Evolutionary conservation across 345 rosid species (phyloP).

Genomic region (Populus pruinosa): DNA sequence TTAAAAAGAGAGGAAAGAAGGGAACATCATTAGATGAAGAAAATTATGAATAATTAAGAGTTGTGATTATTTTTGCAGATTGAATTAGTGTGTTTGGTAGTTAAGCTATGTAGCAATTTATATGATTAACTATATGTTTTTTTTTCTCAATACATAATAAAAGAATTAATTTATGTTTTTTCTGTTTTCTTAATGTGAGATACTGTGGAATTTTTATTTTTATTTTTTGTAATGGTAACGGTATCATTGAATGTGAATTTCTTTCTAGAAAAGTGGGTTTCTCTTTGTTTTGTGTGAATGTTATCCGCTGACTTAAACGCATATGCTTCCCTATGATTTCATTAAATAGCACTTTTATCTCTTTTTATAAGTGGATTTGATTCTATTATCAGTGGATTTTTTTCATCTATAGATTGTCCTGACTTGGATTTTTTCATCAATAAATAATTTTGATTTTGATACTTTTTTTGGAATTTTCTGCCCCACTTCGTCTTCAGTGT

Average conservation of each 20-base stretch:
- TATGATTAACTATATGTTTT: neutral
- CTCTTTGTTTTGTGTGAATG: neutral
- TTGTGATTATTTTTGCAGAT: neutral
- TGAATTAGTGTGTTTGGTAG: neutral
- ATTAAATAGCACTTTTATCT: constrained; percentile 5
- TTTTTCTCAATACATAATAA: neutral
- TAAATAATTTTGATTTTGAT: no score
- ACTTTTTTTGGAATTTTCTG: neutral
- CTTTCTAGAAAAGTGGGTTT: neutral
- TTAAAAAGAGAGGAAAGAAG: neutral
- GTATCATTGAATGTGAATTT: constrained; percentile 12
- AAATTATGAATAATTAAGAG: neutral
- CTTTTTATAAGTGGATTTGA: neutral
- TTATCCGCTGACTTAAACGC: constrained; percentile 14
- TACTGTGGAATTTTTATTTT: neutral
- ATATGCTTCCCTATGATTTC: neutral
- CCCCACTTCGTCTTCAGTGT: neutral
- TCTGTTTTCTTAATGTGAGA: neutral
- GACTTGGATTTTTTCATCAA: neutral
- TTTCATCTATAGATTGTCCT: neutral
- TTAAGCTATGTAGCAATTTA: neutral
- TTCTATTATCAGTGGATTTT: neutral
- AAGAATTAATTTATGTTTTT: neutral
- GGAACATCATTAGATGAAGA: neutral
- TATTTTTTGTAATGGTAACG: neutral